phyloP scores from a whole-genome alignment of 495 filamentous ascomycete species.

The Xylaria longipes region DNA sequence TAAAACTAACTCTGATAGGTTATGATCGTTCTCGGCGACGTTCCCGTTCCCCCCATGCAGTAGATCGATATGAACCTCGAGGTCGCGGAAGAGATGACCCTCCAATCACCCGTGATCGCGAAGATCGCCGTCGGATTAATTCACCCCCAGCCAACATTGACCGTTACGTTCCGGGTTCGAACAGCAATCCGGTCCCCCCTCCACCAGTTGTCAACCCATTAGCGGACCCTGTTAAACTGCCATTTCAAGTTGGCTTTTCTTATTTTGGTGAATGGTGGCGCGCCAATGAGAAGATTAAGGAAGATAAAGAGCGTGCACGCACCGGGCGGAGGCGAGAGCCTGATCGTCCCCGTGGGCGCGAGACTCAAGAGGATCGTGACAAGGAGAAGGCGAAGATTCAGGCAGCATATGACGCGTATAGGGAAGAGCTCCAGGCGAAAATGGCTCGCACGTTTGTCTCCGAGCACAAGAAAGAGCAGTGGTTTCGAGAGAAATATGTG shows the following conservation, averaged over 20 bases:
- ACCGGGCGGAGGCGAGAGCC: constrained; percentile 76
- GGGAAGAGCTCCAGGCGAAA: constrained; percentile 89
- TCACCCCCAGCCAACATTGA: constrained; percentile 81
- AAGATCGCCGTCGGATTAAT: constrained; percentile 59
- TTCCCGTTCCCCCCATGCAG: constrained; percentile 73
- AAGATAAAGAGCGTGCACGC: constrained; percentile 80
- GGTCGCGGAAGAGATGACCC: constrained; percentile 73
- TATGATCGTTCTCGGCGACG: constrained; percentile 58
- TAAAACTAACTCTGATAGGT: constrained; percentile 39
- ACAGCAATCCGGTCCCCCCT: constrained; percentile 57
- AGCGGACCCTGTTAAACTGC: constrained; percentile 79
- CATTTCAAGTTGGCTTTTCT: constrained; percentile 94
- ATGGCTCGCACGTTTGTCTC: constrained; percentile 89
- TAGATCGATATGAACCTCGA: constrained; percentile 76
- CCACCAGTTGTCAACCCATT: constrained; percentile 67
- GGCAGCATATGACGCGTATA: constrained; percentile 89
- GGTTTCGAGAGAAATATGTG: constrained; percentile 96
- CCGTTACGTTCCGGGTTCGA: constrained; percentile 92
- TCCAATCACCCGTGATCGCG: constrained; percentile 62
- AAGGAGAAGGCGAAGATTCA: constrained; percentile 91
- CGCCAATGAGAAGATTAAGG: constrained; percentile 80
- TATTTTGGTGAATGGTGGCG: constrained; percentile 99
- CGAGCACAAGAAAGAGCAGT: constrained; percentile 90
- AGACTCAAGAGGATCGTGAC: constrained; percentile 83
- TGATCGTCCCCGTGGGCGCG: constrained; percentile 74